Conservation (phyloP, 495 filamentous ascomycete genomes). For the Neurospora sp. region DNA sequence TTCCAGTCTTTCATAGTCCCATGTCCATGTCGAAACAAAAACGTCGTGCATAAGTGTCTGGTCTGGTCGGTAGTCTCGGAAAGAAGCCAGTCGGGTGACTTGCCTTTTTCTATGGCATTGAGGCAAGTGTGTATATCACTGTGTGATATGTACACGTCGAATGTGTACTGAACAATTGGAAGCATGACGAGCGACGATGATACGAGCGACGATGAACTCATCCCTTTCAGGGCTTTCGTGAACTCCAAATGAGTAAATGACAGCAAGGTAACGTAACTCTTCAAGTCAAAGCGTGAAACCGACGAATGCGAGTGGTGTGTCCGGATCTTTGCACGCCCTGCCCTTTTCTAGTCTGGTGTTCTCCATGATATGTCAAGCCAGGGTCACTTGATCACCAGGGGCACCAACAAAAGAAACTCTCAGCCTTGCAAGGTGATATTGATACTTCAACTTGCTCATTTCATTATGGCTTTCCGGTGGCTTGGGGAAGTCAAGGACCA, state of each 20-base stretch:
- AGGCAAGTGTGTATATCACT: background rate
- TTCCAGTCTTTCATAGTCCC: background rate
- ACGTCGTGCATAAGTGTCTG: background rate
- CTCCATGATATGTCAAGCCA: background rate
- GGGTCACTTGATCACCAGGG: background rate
- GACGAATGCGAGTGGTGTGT: background rate
- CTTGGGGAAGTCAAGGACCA: background rate
- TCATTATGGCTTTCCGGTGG: background rate
- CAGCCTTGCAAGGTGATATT: background rate
- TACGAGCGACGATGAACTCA: too few species aligned
- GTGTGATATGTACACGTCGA: background rate
- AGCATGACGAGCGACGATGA: background rate
- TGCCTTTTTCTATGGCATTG: background rate
- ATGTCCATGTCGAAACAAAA: background rate
- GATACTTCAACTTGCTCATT: background rate
- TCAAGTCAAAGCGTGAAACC: background rate
- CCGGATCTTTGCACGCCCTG: background rate
- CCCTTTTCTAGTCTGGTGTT: background rate
- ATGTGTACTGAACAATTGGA: background rate
- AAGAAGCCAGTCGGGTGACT: background rate
- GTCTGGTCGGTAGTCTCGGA: background rate
- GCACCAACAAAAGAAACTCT: background rate
- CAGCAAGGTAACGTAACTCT: background rate
- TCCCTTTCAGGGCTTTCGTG: background rate
- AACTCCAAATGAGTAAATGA: background rate